Conservation (phyloP, 345 rosid genomes). For the Aquilaria sinensis region DNA sequence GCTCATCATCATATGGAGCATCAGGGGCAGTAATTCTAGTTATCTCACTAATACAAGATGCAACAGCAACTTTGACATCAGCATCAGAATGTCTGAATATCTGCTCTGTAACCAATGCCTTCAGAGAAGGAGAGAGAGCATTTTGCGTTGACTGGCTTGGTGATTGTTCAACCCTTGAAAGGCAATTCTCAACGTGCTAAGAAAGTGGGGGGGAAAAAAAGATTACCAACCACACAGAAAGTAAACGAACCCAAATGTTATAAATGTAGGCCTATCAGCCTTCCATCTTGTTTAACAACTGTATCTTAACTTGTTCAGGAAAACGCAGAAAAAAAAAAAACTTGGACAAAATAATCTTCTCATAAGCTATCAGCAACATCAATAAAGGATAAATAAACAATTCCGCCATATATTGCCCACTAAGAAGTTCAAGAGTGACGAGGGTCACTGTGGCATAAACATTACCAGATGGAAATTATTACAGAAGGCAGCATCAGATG, state of each 20-base stretch:
- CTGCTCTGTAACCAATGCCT: conserved; percentile 57
- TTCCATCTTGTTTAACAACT: too few species aligned
- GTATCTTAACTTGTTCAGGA: too few species aligned
- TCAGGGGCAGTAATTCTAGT: conserved; percentile 99
- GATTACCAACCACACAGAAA: neutral
- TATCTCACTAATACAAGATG: conserved; percentile 93
- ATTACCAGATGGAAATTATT: too few species aligned
- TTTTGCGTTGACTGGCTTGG: conserved; percentile 59
- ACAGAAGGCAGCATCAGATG: too few species aligned
- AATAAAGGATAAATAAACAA: too few species aligned
- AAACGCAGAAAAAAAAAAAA: too few species aligned
- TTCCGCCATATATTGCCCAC: too few species aligned
- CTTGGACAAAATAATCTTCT: too few species aligned
- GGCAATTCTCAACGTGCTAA: conserved; percentile 61
- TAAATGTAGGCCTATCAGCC: too few species aligned
- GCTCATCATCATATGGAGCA: conserved; percentile 88
- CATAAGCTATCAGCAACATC: too few species aligned
- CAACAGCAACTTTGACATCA: conserved; percentile 88
- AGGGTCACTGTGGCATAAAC: too few species aligned
- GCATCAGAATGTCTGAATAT: conserved; percentile 64
- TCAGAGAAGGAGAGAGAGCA: conserved; percentile 65
- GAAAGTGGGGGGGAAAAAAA: conserved; percentile 11
- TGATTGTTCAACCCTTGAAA: conserved; percentile 82
- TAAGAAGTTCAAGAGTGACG: too few species aligned
- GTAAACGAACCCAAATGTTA: neutral